These are phyloP conservation scores for Suhomyces bokatorum DNA, from an alignment of 1,139 yeast genomes.

Conservation along the genomic window DNA sequence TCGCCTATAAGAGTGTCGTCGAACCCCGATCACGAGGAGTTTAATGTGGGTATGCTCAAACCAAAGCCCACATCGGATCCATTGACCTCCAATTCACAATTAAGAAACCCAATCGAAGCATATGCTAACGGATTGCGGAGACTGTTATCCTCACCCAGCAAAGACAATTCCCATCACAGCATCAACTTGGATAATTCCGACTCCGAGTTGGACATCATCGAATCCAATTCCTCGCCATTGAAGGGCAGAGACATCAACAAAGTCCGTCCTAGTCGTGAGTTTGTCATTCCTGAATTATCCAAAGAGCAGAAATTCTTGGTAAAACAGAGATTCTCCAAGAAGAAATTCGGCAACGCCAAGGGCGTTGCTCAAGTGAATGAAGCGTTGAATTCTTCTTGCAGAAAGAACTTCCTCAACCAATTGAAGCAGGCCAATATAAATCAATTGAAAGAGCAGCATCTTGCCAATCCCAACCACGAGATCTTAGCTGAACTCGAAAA, in stretches of 20 bases:
- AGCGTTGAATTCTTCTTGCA: slow-evolving; percentile 4
- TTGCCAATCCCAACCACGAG: slow-evolving; percentile 32
- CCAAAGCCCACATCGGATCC: slow-evolving; percentile 2
- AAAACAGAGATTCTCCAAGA: slow-evolving; percentile 37
- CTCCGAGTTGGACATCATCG: slow-evolving; percentile 16
- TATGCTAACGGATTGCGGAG: slow-evolving; percentile 37
- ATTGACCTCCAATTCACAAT: slow-evolving; percentile 7
- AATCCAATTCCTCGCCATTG: slow-evolving; percentile 13
- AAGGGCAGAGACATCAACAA: slow-evolving; percentile 22
- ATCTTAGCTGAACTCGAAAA: slow-evolving; percentile 38
- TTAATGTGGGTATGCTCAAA: slow-evolving; percentile 21
- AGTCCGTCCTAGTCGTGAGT: slow-evolving; percentile 12
- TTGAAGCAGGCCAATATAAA: slow-evolving; percentile 38
- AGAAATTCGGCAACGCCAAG: slow-evolving; percentile 13
- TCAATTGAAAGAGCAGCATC: slow-evolving; percentile 32
- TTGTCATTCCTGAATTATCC: slow-evolving; percentile 33
- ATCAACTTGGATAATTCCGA: slow-evolving; percentile 32
- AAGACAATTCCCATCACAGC: slow-evolving; percentile 4
- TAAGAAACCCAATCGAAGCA: slow-evolving; percentile 35
- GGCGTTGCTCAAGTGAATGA: slow-evolving; percentile 3
- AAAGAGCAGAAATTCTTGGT: slow-evolving; percentile 39
- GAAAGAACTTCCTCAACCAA: slow-evolving; percentile 12
- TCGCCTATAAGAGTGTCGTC: slow-evolving; percentile 30
- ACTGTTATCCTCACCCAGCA: slow-evolving; percentile 28
- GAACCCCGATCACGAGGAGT: slow-evolving; percentile 16